Percentiles rank a stretch among this genome's conserved stretches.
phyloP scores from a whole-genome alignment of 2,329 filamentous ascomycete genomes.

The Talaromyces rugulosus region DNA sequence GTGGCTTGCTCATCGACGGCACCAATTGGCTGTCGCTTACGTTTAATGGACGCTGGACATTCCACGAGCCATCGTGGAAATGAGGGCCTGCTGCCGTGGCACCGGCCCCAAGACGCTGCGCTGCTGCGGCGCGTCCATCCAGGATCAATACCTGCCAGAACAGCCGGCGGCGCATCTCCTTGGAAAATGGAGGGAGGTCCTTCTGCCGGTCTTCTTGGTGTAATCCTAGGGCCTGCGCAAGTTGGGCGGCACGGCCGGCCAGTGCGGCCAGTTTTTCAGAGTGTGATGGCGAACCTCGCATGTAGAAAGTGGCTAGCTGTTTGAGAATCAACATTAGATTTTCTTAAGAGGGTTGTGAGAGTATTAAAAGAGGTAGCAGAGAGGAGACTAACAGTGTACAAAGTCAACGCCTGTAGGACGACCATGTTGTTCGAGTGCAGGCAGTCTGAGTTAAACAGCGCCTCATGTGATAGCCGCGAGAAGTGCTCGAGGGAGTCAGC shows the following conservation, averaged over 20 bases:
- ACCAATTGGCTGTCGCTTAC: neutral
- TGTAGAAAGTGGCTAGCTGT: neutral
- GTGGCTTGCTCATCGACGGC: neutral
- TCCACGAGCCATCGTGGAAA: neutral
- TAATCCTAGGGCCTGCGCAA: neutral
- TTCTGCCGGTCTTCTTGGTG: neutral
- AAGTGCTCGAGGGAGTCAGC: neutral
- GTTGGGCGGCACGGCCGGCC: neutral
- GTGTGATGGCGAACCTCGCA: neutral
- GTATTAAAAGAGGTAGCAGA: neutral
- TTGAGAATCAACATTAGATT: neutral
- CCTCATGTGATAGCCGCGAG: neutral
- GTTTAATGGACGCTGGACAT: neutral
- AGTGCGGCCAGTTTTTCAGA: neutral
- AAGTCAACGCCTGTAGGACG: neutral
- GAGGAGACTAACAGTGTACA: neutral
- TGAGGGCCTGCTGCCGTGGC: neutral
- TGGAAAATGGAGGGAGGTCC: neutral
- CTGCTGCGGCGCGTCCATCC: neutral
- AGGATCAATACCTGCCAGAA: slow-evolving; percentile 4
- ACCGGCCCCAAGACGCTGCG: neutral
- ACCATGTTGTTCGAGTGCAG: neutral
- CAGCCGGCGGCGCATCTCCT: slow-evolving; percentile 4
- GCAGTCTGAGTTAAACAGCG: neutral
- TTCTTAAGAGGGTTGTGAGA: neutral